Evolutionary conservation across 2,329 filamentous ascomycete genomes (phyloP).

Genomic region (Rhinocladiella mackenziei): DNA sequence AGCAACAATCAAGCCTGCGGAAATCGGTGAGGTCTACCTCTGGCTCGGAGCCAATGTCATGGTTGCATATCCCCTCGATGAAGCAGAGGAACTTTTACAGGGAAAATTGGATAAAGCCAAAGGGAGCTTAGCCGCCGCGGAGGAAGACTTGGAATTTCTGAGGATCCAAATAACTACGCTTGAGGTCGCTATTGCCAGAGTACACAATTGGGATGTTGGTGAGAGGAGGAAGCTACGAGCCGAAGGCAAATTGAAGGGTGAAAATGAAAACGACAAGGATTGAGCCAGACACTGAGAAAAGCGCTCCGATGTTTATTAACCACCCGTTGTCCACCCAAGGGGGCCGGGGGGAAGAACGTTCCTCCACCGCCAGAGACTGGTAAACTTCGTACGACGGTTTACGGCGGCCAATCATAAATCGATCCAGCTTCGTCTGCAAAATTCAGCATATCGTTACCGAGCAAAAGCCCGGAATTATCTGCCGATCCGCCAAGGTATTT

Average conservation of each 20-base stretch:
- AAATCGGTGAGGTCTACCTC: slow-evolving; percentile 77
- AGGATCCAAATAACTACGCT: slow-evolving; percentile 96
- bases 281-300: no score
- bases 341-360: no score
- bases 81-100: slow-evolving; percentile 74
- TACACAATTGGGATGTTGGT: slow-evolving; percentile 99
- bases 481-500: no score
- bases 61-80: slow-evolving; percentile 86
- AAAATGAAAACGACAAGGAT: slow-evolving; percentile 19
- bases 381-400: no score
- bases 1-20: slow-evolving; percentile 72
- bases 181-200: slow-evolving; percentile 90
- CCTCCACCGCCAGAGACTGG: no score
- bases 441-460: no score
- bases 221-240: slow-evolving; percentile 83
- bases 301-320: no score
- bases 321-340: no score
- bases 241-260: slow-evolving; percentile 44
- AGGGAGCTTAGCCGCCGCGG: slow-evolving; percentile 76
- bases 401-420: no score
- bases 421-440: no score
- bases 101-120: slow-evolving; percentile 77
- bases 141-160: slow-evolving; percentile 94
- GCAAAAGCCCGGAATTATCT: no score
- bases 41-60: slow-evolving; percentile 99